Evolutionary conservation across 768 basidiomycete genomes (phyloP).

Genomic region (Xerocomellus dryophilus): DNA sequence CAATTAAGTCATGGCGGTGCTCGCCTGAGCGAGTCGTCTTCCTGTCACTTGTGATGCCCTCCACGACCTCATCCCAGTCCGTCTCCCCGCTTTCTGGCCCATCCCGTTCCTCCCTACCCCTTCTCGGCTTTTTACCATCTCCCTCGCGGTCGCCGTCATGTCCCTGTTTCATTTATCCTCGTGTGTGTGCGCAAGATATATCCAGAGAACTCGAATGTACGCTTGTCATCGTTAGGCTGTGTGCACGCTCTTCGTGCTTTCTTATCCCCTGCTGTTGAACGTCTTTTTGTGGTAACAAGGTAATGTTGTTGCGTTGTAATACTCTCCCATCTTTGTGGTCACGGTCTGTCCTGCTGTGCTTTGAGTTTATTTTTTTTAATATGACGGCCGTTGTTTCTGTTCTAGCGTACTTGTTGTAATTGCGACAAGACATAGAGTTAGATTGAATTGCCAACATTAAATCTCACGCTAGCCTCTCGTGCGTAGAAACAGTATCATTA

Average conservation of each 20-base stretch:
- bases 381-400: constrained; percentile 2
- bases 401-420: constrained; percentile 11
- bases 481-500: no score
- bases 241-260: constrained; percentile 14
- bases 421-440: constrained; percentile 6
- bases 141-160: background rate
- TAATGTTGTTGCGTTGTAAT: constrained; percentile 5
- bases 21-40: background rate
- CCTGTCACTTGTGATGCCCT: background rate
- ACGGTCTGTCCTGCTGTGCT: constrained; percentile 5
- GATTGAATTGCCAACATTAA: background rate
- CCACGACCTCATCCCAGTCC: background rate
- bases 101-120: background rate
- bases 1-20: background rate
- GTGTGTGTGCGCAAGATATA: constrained; percentile 12
- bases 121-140: background rate
- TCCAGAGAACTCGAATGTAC: constrained; percentile 15
- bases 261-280: constrained; percentile 11
- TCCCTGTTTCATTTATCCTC: constrained; percentile 1
- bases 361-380: background rate
- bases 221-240: constrained; percentile 12
- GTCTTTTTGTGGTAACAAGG: background rate
- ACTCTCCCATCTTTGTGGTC: no score
- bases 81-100: background rate
- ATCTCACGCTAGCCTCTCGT: no score